Conservation (phyloP, 345 rosid species). For the Barbarea vulgaris region DNA sequence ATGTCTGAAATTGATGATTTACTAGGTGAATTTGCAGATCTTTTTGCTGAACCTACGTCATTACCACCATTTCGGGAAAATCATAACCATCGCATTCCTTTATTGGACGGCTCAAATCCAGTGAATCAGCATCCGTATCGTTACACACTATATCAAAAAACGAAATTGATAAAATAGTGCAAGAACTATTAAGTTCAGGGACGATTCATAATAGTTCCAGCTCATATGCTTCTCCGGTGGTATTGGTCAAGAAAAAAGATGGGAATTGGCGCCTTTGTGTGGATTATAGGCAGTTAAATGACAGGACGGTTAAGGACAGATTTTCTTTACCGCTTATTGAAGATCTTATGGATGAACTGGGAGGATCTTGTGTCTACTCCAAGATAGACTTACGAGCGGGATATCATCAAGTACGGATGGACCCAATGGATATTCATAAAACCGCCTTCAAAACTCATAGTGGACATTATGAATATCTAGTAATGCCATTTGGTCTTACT, state of each 20-base stretch:
- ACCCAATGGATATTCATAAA: background rate
- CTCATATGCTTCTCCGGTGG: background rate
- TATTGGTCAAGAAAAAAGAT: background rate
- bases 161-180: background rate
- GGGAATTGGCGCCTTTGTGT: background rate
- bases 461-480: too few relatives aligned
- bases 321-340: background rate
- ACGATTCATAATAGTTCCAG: background rate
- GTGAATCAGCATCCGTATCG: background rate
- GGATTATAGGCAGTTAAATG: background rate
- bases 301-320: background rate
- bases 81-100: background rate
- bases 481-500: too few relatives aligned
- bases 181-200: accelerated
- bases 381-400: too few relatives aligned
- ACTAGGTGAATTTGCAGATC: background rate
- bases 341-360: background rate
- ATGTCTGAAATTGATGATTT: background rate
- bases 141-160: background rate
- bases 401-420: too few relatives aligned
- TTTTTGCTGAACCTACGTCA: background rate
- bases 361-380: background rate
- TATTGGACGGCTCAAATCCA: background rate
- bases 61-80: background rate
- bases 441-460: too few relatives aligned